Base-by-base conservation (phyloP, 495 filamentous ascomycete genomes). In the Xylona heveae region DNA sequence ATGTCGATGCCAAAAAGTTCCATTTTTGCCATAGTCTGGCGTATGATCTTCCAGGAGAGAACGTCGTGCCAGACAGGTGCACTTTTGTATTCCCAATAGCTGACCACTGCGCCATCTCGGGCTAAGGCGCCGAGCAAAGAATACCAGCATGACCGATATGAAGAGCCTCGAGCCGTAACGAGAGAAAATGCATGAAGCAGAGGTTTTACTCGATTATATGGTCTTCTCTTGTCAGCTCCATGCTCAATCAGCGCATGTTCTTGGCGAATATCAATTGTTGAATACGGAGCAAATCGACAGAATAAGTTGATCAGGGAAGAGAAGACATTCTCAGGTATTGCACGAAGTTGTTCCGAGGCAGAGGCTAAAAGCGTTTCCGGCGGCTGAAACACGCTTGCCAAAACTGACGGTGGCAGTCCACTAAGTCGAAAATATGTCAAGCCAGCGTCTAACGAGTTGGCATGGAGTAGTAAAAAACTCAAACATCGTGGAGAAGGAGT, bases 111-210 rank as follows among this genome's bases (percentile, higher is more conserved):
- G n/a, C n/a, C n/a, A n/a, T n/a, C n/a, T n/a, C 22, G 10, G 17
- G 36, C 34, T 21, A 38, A 19, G 19, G 31, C 31, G n/a, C 6
- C 5, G n/a, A 38, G 19, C n/a, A 48, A 29, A 14, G 32, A 5
- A 33, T 43, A 44, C 63, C 64, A 70, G 2, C 53, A 38, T 15
- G 48, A 43, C 24, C 48, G 47, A 13, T 49, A 50, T 23, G 36
- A 42, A 2, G 52, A 46, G 6, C 42, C 42, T 17, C 46, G 49
- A 17, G 37, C 24, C 25, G 38, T 48, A 27, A 63, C 32, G 14
- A 70, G 42, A 17, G 56, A 34, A 24, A 61, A 40, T 1, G 62
- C 61, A 40, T 60, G 56, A 16, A 53, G 43, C 12, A 68, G 41
- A 4, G 47, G 39, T 21, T 43, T 51, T 8, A 47, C 45, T 24